Evolutionary conservation across 2,329 filamentous ascomycete species (phyloP), one percentile per base, ranked within the genome.

Genomic region (Neurospora crassa): DNA sequence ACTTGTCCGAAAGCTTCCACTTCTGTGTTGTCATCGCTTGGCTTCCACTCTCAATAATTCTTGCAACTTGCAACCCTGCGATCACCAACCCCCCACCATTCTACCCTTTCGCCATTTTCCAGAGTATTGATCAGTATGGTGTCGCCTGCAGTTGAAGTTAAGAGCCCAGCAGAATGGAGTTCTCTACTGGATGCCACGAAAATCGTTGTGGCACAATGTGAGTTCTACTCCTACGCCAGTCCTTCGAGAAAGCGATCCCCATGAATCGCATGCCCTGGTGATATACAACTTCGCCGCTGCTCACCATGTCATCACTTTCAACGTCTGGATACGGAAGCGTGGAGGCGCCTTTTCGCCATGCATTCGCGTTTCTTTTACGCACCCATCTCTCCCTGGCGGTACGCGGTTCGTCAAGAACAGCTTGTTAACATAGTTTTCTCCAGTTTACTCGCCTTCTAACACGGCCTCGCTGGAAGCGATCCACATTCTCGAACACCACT

Each of bases 361-460:
- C 45, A 47, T 53, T 29, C 20, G 12, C 45, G 45, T 29, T 34
- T 37, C 29, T 34, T 34, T 59, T 20, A 18, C 53, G 20, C 70
- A 53, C n/a, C 10, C 10, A 20, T 45, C 11, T 40, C 37, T 69
- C 42, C 43, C 20, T 24, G 42, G 34, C 11, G 12, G 37, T 40
- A 16, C 34, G 67, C n/a, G 43, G 67, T 18, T 14, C 47, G 59
- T 69, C 71, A 63, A 71, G 71, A 34, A n/a, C 42, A 45, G 12
- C 40, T 68, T 37, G 40, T 67, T 70, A 45, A 69, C 41, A 45
- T 41, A 29, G 37, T 53, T 47, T 29, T 69, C 69, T 71, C 47
- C 77, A 97, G 93, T 97, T 85, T 95, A 92, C 78, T 93, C 94
- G 77, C 90, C 93, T 78, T 96, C 92, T 90, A 97, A 92, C 79